A percentile compares a stretch with the other conserved stretches of the same genome.
Evolutionary conservation across 2,329 filamentous ascomycete species (phyloP).

Genomic region (Penicillium sp.): DNA sequence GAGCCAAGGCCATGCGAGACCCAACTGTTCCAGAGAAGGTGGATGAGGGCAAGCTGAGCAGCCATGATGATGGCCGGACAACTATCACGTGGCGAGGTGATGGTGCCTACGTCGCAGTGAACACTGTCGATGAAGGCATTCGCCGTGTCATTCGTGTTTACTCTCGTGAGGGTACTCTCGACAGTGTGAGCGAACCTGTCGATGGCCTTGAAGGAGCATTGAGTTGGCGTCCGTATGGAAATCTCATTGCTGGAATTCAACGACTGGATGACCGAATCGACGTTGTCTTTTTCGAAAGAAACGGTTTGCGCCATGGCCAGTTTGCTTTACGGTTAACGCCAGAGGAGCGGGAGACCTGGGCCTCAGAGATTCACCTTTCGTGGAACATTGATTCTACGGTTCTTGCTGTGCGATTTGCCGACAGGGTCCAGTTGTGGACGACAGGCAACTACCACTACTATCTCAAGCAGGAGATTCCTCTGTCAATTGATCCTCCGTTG

Average conservation of each 20-base stretch:
- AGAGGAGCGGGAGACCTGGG: conserved; percentile 51
- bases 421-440: conserved; percentile 87
- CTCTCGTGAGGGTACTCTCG: conserved; percentile 80
- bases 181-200: conserved; percentile 91
- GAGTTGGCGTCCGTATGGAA: conserved; percentile 88
- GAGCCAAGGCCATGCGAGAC: conserved; percentile 79
- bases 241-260: conserved; percentile 82
- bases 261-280: conserved; percentile 63
- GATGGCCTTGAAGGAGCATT: conserved; percentile 81
- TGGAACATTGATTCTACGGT: conserved; percentile 95
- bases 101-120: conserved; percentile 83
- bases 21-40: conserved; percentile 91
- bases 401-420: conserved; percentile 68
- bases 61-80: conserved; percentile 63
- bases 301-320: conserved; percentile 92
- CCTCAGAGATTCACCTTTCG: conserved; percentile 58
- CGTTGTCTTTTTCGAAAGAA: conserved; percentile 92
- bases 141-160: conserved; percentile 84
- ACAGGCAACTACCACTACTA: conserved; percentile 99
- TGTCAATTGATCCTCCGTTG: conserved; percentile 26
- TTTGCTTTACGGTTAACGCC: conserved; percentile 69
- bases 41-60: conserved; percentile 72
- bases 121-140: conserved; percentile 61
- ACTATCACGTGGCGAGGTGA: conserved; percentile 91
- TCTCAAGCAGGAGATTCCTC: conserved; percentile 77